These are phyloP conservation scores for Vararia minispora DNA, from an alignment of 768 basidiomycete genomes.

Conservation along the genomic window DNA sequence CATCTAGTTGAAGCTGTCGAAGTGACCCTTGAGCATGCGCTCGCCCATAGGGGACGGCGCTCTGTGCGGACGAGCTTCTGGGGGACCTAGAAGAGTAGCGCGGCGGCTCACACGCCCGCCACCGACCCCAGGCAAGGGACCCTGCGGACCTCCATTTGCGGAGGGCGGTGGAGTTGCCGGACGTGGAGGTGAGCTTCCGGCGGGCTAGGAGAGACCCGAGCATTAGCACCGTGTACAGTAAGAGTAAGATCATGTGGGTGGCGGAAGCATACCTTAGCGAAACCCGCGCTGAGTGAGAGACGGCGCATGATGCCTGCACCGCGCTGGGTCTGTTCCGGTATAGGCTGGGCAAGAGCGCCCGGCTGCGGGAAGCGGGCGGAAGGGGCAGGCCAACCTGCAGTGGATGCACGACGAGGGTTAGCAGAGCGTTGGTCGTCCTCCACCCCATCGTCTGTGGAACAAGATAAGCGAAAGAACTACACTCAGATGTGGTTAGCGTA, in stretches of 20 bases:
- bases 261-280: conserved; percentile 39
- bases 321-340: conserved; percentile 41
- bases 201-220: too few species aligned
- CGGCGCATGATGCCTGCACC: conserved; percentile 64
- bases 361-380: conserved; percentile 41
- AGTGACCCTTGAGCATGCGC: conserved; percentile 83
- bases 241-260: conserved; percentile 8
- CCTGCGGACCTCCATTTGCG: too few species aligned
- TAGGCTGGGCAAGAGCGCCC: background rate
- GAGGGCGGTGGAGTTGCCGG: conserved; percentile 10
- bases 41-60: conserved; percentile 88
- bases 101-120: conserved; percentile 38
- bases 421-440: conserved; percentile 7
- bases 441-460: conserved; percentile 7
- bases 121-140: too few species aligned
- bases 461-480: background rate
- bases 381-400: conserved; percentile 29
- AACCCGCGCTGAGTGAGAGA: conserved; percentile 55
- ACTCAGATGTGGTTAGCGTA: background rate
- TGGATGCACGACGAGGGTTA: conserved; percentile 45
- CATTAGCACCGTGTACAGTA: conserved; percentile 7
- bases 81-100: conserved; percentile 40
- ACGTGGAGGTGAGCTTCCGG: conserved; percentile 8
- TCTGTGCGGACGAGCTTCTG: conserved; percentile 34
- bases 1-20: conserved; percentile 80